A percentile compares a stretch with the other conserved stretches of the same genome.
Evolutionary conservation across 768 basidiomycete genomes (phyloP).

Genomic region (Lanmaoa rubissima): DNA sequence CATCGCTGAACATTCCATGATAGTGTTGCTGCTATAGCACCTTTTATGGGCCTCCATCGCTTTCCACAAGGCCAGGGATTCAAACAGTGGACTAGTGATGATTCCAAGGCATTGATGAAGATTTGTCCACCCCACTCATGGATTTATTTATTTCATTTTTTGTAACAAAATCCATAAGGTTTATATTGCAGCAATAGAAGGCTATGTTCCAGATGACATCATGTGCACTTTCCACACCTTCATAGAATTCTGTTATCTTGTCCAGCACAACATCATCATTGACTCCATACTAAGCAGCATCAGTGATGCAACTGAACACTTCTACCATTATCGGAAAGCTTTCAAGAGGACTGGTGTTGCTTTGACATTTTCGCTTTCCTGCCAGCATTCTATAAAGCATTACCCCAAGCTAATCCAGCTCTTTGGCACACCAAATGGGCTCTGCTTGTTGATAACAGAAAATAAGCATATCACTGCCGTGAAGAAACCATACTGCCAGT

Average conservation of each 20-base stretch:
- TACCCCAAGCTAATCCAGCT: constrained; percentile 27
- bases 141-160: too few species aligned
- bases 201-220: constrained; percentile 18
- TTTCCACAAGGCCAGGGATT: too few species aligned
- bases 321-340: constrained; percentile 21
- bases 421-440: constrained; percentile 36
- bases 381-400: constrained; percentile 35
- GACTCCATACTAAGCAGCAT: not conserved
- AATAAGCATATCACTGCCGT: constrained; percentile 37
- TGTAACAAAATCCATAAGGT: constrained; percentile 16
- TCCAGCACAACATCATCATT: not conserved
- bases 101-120: too few species aligned
- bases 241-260: not conserved
- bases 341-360: constrained; percentile 16
- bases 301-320: not conserved
- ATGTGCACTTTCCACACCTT: not conserved
- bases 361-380: not conserved
- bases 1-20: too few species aligned
- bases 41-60: too few species aligned
- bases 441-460: constrained; percentile 38
- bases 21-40: too few species aligned
- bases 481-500: too few species aligned
- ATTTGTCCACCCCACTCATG: too few species aligned
- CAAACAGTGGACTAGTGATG: too few species aligned
- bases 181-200: constrained; percentile 30